Percentiles rank a stretch among this genome's conserved stretches.
Evolutionary conservation across 768 basidiomycete genomes (phyloP).

Genomic region (Dioszegia hungarica): DNA sequence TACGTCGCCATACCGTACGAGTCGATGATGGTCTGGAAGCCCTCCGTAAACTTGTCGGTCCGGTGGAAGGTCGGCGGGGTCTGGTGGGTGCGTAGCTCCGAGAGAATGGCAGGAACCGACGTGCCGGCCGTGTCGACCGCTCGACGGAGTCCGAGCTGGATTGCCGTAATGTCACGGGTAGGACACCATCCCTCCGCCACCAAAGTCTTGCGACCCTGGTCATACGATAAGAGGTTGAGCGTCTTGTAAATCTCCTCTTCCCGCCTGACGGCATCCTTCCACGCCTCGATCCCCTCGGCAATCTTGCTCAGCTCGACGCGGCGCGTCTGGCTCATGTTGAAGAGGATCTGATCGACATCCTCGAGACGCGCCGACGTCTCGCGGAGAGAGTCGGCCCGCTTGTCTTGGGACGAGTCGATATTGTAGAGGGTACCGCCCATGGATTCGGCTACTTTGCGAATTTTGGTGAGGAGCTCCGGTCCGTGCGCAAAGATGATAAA

Average conservation of each 20-base stretch:
- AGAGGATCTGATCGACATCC: conserved; percentile 80
- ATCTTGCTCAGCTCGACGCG: conserved; percentile 75
- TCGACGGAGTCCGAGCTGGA: conserved; percentile 79
- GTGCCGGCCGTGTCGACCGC: conserved; percentile 95
- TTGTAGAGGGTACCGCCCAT: conserved; percentile 97
- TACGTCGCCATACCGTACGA: conserved; percentile 91
- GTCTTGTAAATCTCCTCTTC: conserved; percentile 96
- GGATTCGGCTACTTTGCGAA: conserved; percentile 96
- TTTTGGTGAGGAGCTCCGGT: conserved; percentile 83
- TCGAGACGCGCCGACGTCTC: conserved; percentile 85
- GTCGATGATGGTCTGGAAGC: conserved; percentile 97
- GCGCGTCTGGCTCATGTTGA: conserved; percentile 79
- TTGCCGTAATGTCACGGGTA: conserved; percentile 76
- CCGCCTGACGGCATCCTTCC: conserved; percentile 90
- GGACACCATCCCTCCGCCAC: conserved; percentile 98
- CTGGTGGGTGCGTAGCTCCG: conserved; percentile 81
- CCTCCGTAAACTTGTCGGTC: conserved; percentile 93
- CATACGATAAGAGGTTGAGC: conserved; percentile 91
- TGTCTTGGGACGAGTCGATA: conserved; percentile 89
- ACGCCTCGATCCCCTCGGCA: conserved; percentile 76
- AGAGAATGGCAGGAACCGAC: conserved; percentile 81
- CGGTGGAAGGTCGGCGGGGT: conserved; percentile 92
- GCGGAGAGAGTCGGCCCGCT: conserved; percentile 79
- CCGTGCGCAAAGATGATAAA: conserved; percentile 99
- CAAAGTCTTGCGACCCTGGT: conserved; percentile 85